Evolutionary conservation across 1,284 basidiomycete species (phyloP).

Genomic region (Austroboletus niveus): DNA sequence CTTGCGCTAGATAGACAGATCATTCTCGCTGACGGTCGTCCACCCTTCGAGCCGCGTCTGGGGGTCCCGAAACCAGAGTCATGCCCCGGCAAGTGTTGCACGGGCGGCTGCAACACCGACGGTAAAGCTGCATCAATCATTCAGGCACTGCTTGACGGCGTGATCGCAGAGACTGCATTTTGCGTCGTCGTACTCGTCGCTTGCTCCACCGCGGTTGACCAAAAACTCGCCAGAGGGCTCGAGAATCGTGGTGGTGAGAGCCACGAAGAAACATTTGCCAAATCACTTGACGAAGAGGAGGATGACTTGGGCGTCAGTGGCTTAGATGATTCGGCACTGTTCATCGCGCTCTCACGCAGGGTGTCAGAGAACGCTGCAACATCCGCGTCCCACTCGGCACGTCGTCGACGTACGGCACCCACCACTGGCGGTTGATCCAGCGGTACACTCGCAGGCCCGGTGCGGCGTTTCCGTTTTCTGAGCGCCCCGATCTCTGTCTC

Average conservation of each 20-base stretch:
- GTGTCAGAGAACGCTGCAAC: slow-evolving; percentile 18
- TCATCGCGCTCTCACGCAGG: slow-evolving; percentile 16
- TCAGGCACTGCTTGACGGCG: slow-evolving; percentile 43
- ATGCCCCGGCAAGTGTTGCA: slow-evolving; percentile 76
- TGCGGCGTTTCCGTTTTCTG: slow-evolving; percentile 74
- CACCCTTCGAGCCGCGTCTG: slow-evolving; percentile 74
- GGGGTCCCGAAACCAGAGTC: slow-evolving; percentile 75
- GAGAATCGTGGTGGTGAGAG: slow-evolving; percentile 60
- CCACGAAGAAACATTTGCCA: slow-evolving; percentile 31
- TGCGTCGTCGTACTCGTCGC: slow-evolving; percentile 63
- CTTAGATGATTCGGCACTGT: slow-evolving; percentile 30
- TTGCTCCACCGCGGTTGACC: slow-evolving; percentile 73
- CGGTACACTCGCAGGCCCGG: slow-evolving; percentile 85
- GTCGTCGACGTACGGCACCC: slow-evolving; percentile 64
- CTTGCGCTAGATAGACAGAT: slow-evolving; percentile 76
- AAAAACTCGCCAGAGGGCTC: slow-evolving; percentile 70
- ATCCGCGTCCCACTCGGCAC: slow-evolving; percentile 62
- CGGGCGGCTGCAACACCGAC: slow-evolving; percentile 59
- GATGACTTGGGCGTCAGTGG: slow-evolving; percentile 16
- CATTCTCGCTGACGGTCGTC: slow-evolving; percentile 81
- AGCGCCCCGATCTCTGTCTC: slow-evolving; percentile 86
- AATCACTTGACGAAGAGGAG: not conserved
- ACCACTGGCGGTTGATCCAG: slow-evolving; percentile 89
- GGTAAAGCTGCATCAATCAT: slow-evolving; percentile 42
- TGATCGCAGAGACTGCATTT: slow-evolving; percentile 68